Evolutionary conservation across 2,329 filamentous ascomycete genomes (phyloP).

Genomic region (Fusarium multiceps): DNA sequence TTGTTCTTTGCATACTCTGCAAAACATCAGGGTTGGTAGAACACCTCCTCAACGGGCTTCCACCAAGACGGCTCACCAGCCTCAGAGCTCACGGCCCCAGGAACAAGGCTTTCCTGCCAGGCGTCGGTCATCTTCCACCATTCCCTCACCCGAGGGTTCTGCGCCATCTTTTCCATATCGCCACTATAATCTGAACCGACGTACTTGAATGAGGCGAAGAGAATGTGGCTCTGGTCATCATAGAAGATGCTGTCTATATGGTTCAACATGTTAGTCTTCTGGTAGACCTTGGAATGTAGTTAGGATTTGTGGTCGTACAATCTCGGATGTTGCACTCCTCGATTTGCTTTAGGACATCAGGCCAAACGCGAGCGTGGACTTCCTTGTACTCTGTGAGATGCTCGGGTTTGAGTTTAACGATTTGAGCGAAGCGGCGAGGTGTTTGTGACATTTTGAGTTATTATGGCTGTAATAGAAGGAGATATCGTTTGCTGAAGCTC

Average conservation of each 20-base stretch:
- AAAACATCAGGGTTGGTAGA: slow-evolving; percentile 62
- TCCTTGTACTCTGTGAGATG: slow-evolving; percentile 76
- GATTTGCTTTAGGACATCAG: slow-evolving; percentile 80
- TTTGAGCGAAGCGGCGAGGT: slow-evolving; percentile 73
- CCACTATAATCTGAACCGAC: slow-evolving; percentile 76
- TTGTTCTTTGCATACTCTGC: background rate
- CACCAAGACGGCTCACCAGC: slow-evolving; percentile 74
- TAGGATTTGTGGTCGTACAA: slow-evolving; percentile 58
- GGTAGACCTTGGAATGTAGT: background rate
- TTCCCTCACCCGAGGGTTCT: slow-evolving; percentile 76
- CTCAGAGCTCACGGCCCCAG: slow-evolving; percentile 68
- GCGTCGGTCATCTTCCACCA: slow-evolving; percentile 87
- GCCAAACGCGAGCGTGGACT: slow-evolving; percentile 80
- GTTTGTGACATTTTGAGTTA: slow-evolving; percentile 47
- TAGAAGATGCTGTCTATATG: slow-evolving; percentile 79
- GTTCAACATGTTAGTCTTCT: background rate
- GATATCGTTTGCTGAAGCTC: background rate
- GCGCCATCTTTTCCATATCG: slow-evolving; percentile 81
- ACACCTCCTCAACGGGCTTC: slow-evolving; percentile 76
- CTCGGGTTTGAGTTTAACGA: slow-evolving; percentile 77
- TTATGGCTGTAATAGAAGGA: background rate
- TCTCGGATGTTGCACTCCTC: slow-evolving; percentile 79
- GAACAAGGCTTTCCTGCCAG: slow-evolving; percentile 75
- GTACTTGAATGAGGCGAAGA: slow-evolving; percentile 84
- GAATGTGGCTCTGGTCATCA: slow-evolving; percentile 68